Conservation (phyloP, 208 protist species). For the Wallacemonas collosoma region DNA sequence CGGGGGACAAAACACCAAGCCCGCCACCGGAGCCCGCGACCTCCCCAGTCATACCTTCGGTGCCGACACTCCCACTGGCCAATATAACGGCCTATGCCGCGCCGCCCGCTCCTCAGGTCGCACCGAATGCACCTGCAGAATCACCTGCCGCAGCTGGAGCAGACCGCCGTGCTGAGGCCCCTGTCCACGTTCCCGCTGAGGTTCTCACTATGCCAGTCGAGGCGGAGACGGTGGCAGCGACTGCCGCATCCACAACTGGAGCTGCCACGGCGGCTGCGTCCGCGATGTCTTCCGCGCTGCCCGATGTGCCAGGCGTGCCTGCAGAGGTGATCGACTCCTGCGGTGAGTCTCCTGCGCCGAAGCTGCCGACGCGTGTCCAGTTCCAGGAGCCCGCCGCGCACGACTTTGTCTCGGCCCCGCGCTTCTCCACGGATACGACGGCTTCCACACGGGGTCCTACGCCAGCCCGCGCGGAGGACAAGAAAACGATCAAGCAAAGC, state of each 20-base stretch:
- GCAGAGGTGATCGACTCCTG: background rate
- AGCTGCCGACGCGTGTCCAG: background rate
- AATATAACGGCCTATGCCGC: too few relatives aligned
- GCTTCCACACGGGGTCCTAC: background rate
- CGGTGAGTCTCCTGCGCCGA: background rate
- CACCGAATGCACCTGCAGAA: too few relatives aligned
- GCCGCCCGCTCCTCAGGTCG: too few relatives aligned
- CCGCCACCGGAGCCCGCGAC: too few relatives aligned
- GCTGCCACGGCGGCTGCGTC: background rate
- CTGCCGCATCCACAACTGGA: background rate
- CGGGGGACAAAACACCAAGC: background rate
- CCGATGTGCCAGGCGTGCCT: background rate
- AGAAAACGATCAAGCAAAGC: background rate
- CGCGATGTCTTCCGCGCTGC: background rate
- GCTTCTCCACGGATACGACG: slow-evolving; percentile 8
- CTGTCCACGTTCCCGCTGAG: too few relatives aligned
- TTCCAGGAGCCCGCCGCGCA: slow-evolving; percentile 4
- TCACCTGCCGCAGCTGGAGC: too few relatives aligned
- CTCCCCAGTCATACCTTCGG: too few relatives aligned
- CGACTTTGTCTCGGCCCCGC: slow-evolving; percentile 16
- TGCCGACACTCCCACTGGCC: too few relatives aligned
- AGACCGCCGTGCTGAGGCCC: too few relatives aligned
- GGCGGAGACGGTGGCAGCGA: background rate
- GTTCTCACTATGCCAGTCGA: background rate
- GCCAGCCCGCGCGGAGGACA: background rate